These are phyloP conservation scores for Fragaria iinumae DNA, from an alignment of 306 rosid genomes.

Conservation along the genomic window DNA sequence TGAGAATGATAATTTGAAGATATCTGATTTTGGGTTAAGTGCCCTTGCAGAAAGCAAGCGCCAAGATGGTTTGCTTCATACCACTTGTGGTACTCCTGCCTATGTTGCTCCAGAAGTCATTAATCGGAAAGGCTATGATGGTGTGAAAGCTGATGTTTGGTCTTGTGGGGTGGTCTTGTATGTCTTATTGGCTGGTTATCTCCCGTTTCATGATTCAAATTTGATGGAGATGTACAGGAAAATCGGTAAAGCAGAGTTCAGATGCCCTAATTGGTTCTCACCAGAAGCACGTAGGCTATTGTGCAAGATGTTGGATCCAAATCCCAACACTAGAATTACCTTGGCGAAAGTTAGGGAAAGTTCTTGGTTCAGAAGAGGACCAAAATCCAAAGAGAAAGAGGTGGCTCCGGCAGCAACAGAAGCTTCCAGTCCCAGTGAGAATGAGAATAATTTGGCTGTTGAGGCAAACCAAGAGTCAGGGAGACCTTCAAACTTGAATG, in stretches of 20 bases:
- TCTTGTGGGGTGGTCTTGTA: conserved; percentile 87
- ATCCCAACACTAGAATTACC: conserved; percentile 60
- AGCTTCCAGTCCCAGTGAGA: conserved; percentile 32
- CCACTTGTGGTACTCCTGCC: conserved; percentile 94
- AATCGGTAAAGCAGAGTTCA: conserved; percentile 64
- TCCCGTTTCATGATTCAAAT: conserved; percentile 81
- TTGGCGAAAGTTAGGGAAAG: conserved; percentile 53
- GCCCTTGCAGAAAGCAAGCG: conserved; percentile 59
- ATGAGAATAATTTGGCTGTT: conserved; percentile 19
- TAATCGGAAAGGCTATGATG: conserved; percentile 78
- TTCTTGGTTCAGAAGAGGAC: conserved; percentile 63
- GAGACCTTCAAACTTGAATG: conserved; percentile 60
- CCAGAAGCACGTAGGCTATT: conserved; percentile 58
- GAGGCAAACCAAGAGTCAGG: conserved; percentile 43
- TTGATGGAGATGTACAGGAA: conserved; percentile 84
- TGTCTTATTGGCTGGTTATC: conserved; percentile 85
- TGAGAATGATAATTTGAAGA: conserved; percentile 71
- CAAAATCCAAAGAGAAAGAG: conserved; percentile 26
- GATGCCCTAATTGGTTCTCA: conserved; percentile 70
- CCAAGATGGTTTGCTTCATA: conserved; percentile 69
- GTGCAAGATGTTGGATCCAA: conserved; percentile 60
- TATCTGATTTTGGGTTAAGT: conserved; percentile 91
- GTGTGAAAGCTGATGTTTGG: conserved; percentile 91
- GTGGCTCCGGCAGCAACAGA: conserved; percentile 28
- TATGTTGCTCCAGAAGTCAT: conserved; percentile 94